These are phyloP conservation scores for Lichtheimia hyalospora DNA, from an alignment of 371 early-diverging fungal genomes.

Conservation along the genomic window DNA sequence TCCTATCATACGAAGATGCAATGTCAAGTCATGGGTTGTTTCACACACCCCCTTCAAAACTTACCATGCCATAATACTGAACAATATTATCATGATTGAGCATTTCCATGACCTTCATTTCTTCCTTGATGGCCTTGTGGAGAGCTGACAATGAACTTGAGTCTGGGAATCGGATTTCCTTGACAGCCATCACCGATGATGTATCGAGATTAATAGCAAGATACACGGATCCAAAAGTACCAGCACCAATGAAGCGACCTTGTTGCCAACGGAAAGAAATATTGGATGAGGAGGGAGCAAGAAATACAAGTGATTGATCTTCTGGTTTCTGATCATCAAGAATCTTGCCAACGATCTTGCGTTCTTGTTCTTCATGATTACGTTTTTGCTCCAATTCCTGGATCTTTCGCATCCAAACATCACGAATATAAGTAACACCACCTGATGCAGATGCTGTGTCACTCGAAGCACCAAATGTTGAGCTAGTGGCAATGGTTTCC, in stretches of 20 bases:
- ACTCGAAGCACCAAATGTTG: conserved; percentile 43
- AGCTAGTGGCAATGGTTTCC: conserved; percentile 42
- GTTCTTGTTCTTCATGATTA: conserved; percentile 52
- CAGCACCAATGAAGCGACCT: conserved; percentile 86
- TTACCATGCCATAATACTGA: conserved; percentile 81
- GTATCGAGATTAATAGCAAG: conserved; percentile 83
- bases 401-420: conserved; percentile 58
- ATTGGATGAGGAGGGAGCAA: conserved; percentile 75
- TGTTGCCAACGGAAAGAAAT: conserved; percentile 87
- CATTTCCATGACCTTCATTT: conserved; percentile 91
- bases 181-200: conserved; percentile 91
- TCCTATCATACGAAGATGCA: conserved; percentile 48
- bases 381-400: conserved; percentile 51
- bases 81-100: conserved; percentile 90
- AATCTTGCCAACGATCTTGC: conserved; percentile 72
- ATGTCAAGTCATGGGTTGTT: background rate
- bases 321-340: conserved; percentile 78
- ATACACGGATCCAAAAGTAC: conserved; percentile 87
- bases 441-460: conserved; percentile 27
- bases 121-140: conserved; percentile 79
- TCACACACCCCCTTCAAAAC: background rate
- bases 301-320: conserved; percentile 73
- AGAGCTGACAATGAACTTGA: conserved; percentile 66
- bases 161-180: conserved; percentile 89
- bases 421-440: conserved; percentile 49